A percentile compares a stretch with the other conserved stretches of the same genome.
Conservation (phyloP, 75 land plant species). For the Larix kaempferi region DNA sequence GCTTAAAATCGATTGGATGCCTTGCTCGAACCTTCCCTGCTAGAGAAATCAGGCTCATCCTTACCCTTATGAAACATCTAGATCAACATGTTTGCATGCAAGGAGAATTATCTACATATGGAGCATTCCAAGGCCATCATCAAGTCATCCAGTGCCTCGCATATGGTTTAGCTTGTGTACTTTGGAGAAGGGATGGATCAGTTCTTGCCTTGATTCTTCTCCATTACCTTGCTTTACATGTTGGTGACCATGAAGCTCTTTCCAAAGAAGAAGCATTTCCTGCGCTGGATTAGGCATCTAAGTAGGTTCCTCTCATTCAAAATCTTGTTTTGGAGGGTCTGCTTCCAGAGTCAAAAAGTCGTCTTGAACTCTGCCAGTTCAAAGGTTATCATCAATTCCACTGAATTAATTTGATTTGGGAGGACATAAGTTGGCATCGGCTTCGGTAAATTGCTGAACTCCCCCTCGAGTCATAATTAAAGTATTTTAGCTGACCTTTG, state of each 20-base stretch:
- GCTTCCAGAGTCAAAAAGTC: conserved; percentile 35
- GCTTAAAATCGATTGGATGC: conserved; percentile 46
- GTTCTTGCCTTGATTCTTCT: conserved; percentile 43
- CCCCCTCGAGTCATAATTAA: no score
- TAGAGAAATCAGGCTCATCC: conserved; percentile 39
- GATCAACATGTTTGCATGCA: conserved; percentile 47
- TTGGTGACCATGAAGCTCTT: no score
- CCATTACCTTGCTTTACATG: conserved; percentile 5
- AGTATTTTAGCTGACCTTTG: no score
- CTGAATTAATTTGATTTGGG: no score
- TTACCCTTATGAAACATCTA: conserved; percentile 13
- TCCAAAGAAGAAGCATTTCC: conserved; percentile 23
- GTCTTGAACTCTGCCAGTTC: conserved; percentile 43
- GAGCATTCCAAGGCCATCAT: conserved; percentile 63
- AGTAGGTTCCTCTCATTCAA: conserved; percentile 24
- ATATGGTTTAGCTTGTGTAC: conserved; percentile 42
- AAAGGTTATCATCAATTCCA: conserved; percentile 9
- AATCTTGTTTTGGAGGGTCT: conserved; percentile 24
- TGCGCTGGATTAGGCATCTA: conserved; percentile 47
- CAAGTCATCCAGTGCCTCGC: conserved; percentile 35
- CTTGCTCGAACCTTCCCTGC: conserved; percentile 29
- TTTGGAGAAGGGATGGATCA: conserved; percentile 40
- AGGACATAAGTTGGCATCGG: no score
- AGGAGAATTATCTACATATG: conserved; percentile 55
- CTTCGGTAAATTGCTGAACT: no score